Conservation (phyloP, 2,329 filamentous ascomycete species). For the Aureobasidium sp. region DNA sequence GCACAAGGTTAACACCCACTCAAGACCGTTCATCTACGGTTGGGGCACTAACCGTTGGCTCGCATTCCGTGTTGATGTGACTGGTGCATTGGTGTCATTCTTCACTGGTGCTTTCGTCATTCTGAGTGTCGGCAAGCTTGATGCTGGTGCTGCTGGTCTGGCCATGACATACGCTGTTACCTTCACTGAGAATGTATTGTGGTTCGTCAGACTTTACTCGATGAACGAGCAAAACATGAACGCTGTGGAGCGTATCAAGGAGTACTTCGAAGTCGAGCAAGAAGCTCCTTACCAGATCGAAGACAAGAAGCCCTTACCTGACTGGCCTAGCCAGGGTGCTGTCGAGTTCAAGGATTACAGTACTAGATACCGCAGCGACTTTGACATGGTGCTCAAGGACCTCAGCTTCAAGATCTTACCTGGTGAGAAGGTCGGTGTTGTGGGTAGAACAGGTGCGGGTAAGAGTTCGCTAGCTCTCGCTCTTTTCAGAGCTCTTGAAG, state of each 20-base stretch:
- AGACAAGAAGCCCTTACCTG: slow-evolving; percentile 65
- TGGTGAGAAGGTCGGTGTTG: slow-evolving; percentile 89
- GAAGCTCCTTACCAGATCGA: slow-evolving; percentile 75
- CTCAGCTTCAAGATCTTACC: slow-evolving; percentile 81
- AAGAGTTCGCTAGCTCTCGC: slow-evolving; percentile 93
- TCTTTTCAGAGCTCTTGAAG: slow-evolving; percentile 87
- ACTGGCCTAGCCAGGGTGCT: slow-evolving; percentile 79
- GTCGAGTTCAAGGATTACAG: slow-evolving; percentile 87
- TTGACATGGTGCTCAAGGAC: slow-evolving; percentile 77
- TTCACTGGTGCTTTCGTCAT: slow-evolving; percentile 90
- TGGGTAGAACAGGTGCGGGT: slow-evolving; percentile 88
- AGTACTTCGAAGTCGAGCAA: slow-evolving; percentile 93
- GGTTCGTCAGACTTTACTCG: slow-evolving; percentile 90
- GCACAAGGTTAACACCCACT: slow-evolving; percentile 78
- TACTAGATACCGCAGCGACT: slow-evolving; percentile 78
- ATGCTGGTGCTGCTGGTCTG: slow-evolving; percentile 86
- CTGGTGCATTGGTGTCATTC: slow-evolving; percentile 88
- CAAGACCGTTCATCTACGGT: slow-evolving; percentile 88
- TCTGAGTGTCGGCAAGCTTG: slow-evolving; percentile 70
- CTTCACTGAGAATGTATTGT: slow-evolving; percentile 93
- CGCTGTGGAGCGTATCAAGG: slow-evolving; percentile 92
- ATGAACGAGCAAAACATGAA: slow-evolving; percentile 99
- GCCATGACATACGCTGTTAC: slow-evolving; percentile 93
- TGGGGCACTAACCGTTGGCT: slow-evolving; percentile 98
- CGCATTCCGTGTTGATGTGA: slow-evolving; percentile 80